These are phyloP conservation scores for Podospora bellae-mahoneyi DNA, from an alignment of 495 filamentous ascomycete genomes.

Conservation along the genomic window DNA sequence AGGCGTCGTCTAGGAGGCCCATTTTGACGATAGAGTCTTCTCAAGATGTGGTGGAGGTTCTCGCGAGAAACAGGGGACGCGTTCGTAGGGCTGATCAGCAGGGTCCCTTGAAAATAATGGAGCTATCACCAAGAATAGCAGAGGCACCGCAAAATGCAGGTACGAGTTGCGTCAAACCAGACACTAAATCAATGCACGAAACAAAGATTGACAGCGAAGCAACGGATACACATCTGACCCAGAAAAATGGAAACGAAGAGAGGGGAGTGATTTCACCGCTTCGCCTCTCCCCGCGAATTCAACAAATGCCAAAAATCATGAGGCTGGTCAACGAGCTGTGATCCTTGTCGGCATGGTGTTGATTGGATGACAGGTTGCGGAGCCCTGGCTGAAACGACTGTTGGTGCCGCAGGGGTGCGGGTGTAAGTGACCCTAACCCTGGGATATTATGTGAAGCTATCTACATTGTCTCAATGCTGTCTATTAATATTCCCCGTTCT, in stretches of 20 bases:
- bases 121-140: neutral
- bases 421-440: neutral
- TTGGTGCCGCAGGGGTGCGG: neutral
- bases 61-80: neutral
- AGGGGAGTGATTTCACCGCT: neutral
- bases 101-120: neutral
- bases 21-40: constrained; percentile 23
- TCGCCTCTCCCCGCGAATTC: neutral
- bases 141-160: neutral
- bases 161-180: neutral
- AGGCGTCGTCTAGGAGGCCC: constrained; percentile 45
- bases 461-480: neutral
- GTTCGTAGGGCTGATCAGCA: neutral
- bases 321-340: constrained; percentile 10
- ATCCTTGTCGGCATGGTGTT: neutral
- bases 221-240: neutral
- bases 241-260: neutral
- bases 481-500: neutral
- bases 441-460: neutral
- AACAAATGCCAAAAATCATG: constrained; percentile 5
- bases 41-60: neutral
- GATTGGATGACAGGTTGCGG: neutral
- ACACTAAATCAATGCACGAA: neutral
- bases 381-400: neutral
- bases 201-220: neutral